These are phyloP conservation scores for Umbelopsis sp. DNA, from an alignment of 192 early-diverging fungal species.

Conservation along the genomic window DNA sequence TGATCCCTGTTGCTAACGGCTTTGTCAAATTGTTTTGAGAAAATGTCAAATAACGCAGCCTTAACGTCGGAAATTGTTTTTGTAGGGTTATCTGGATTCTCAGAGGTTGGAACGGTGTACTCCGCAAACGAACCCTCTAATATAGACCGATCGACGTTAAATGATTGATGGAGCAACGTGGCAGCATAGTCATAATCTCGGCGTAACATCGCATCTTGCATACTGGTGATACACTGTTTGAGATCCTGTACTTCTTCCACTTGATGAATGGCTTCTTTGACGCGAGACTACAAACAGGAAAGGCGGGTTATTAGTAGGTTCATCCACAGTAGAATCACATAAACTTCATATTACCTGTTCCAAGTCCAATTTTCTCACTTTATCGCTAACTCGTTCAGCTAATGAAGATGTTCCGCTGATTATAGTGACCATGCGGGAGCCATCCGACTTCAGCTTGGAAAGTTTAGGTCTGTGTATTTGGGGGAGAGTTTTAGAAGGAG, in stretches of 20 bases:
- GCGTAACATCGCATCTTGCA: constrained; percentile 60
- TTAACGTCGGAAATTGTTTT: constrained; percentile 61
- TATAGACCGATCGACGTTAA: constrained; percentile 56
- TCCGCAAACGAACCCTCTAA: constrained; percentile 66
- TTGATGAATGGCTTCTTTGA: constrained; percentile 66
- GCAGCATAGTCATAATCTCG: constrained; percentile 73
- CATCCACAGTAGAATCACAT: background rate
- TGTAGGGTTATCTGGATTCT: constrained; percentile 56
- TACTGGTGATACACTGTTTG: constrained; percentile 68
- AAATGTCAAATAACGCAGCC: constrained; percentile 64
- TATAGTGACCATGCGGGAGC: constrained; percentile 49
- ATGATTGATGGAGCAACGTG: constrained; percentile 61
- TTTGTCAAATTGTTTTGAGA: constrained; percentile 78
- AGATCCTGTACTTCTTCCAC: constrained; percentile 78
- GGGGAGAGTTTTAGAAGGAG: background rate
- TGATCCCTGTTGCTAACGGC: constrained; percentile 72
- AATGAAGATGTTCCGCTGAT: constrained; percentile 67
- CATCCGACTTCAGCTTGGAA: constrained; percentile 48
- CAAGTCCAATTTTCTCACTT: constrained; percentile 82
- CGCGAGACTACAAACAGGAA: constrained; percentile 68
- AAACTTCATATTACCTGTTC: constrained; percentile 47
- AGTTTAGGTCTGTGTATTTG: constrained; percentile 50
- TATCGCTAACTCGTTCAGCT: constrained; percentile 82
- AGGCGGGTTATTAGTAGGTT: background rate
- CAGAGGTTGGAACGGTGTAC: constrained; percentile 55